Evolutionary conservation across 2,329 filamentous ascomycete genomes (phyloP), one percentile per base, ranked within the genome.

Genomic region (Penicillium sp.): DNA sequence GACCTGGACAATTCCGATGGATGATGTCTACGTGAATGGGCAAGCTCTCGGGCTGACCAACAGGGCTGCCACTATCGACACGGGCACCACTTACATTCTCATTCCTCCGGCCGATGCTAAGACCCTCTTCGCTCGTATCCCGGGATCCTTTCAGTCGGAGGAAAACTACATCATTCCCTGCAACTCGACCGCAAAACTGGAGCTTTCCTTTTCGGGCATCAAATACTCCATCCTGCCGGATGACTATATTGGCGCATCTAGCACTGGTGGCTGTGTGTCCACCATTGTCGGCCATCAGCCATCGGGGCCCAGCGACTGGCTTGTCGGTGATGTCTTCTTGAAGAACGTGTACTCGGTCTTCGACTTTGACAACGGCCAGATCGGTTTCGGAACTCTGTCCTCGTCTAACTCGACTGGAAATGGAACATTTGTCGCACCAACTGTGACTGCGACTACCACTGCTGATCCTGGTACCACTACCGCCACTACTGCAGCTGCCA

Each of bases 301-400:
- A 14, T 87, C 92, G 51, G 78, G 82, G 0, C 82, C 68, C 69
- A 73, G 79, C 37, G 78, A 87, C 30, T 96, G 92, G 92, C 81
- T 97, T n/a, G 77, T 96, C 0, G 93, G 93, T 1, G 92, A 93
- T 66, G 86, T 89, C 0, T 96, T 96, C 69, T 78, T 97, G 63
- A 96, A 96, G 80, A 96, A 96, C 68, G 92, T 96, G 16, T 96
- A 96, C 73, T 82, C 87, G 1, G 88, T 95, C 26, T 96, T 96
- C 73, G 93, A 97, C 74, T 86, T 85, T 56, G 92, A 94, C 53
- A 71, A 79, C 40, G 69, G 68, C 38, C 71, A 73, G 45, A 72
- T 81, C 42, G 79, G 79, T 14, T 74, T 78, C 62, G 75, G 72
- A 10, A 52, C 62, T 30, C 68, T 65, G n/a, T 11, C n/a, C 30